These are phyloP conservation scores for Letharia lupina DNA, from an alignment of 495 filamentous ascomycete species.

Conservation along the genomic window DNA sequence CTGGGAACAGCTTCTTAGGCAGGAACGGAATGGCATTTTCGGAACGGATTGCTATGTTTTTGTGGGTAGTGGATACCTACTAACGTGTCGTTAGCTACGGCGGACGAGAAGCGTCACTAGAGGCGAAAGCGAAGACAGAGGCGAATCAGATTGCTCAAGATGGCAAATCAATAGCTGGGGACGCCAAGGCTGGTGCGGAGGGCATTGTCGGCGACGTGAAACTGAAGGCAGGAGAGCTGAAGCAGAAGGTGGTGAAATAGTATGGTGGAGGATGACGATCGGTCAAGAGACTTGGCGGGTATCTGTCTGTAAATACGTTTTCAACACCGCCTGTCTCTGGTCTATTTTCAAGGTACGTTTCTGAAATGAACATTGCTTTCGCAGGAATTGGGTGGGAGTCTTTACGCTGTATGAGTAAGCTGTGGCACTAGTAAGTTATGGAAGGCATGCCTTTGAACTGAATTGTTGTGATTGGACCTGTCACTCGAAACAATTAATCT, in stretches of 20 bases:
- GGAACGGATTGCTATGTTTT: background rate
- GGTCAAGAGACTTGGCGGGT: background rate
- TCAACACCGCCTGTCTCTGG: background rate
- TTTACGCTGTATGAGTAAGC: background rate
- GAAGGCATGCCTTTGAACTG: background rate
- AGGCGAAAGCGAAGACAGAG: constrained; percentile 21
- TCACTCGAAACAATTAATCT: background rate
- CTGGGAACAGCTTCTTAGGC: background rate
- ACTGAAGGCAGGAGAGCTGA: constrained; percentile 19
- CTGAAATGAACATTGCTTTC: background rate
- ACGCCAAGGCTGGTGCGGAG: constrained; percentile 18
- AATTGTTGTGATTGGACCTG: background rate
- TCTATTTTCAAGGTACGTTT: background rate
- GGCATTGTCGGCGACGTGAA: constrained; percentile 13
- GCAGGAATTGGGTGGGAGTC: background rate
- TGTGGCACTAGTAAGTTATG: background rate
- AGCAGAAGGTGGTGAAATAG: constrained; percentile 23
- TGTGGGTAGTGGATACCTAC: background rate
- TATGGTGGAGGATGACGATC: background rate
- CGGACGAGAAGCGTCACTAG: constrained; percentile 22
- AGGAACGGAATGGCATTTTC: background rate
- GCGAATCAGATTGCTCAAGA: constrained; percentile 16
- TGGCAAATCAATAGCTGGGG: constrained; percentile 15
- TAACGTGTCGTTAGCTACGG: constrained; percentile 19
- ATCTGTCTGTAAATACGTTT: background rate